Evolutionary conservation across 345 rosid species (phyloP), one percentile per base, ranked within the genome.

Genomic region (Salix brachista): DNA sequence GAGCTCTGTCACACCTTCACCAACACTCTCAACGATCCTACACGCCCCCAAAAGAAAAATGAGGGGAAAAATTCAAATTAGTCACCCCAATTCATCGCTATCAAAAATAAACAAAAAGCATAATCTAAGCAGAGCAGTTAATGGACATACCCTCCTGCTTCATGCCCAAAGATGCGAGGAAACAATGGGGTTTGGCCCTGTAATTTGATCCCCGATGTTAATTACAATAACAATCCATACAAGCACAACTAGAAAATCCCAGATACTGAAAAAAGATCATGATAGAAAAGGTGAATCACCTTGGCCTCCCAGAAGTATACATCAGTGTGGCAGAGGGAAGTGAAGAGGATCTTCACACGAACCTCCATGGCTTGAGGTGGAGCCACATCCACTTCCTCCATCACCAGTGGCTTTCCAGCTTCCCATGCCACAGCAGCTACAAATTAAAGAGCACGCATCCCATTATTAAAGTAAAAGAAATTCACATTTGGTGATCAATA

Each of bases 371-470:
- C 80, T 60, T 87, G 90, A 2, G 88, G 91, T 6, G 89, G 87
- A 4, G 88, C 88, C 75, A 86, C 88, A 67, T 86, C 91, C 83
- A 85, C 88, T 69, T 88, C 81, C 70, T 86, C 85, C 2, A 88
- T 85, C 66, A 82, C 86, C 68, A 88, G 70, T 61, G 88, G 89
- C 83, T 88, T 88, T 65, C 89, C 88, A 8, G 91, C 87, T 75
- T 88, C 88, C 89, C 89, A 88, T 54, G 87, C 87, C 65, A 88
- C 86, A 13, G 88, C 88, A 70, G 88, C 89, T 85, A 72, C 78
- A 82, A 41, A 9, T 41, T 41, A 41, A 41, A 41, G 44, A 41
- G 0, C 44, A 41, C 44, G 44, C 44, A 41, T 41, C 3, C 44
- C 44, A 41, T 41, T 41, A 41, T 41, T 41, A 8, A 9, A 8